Evolutionary conservation across 2,329 filamentous ascomycete genomes (phyloP), one percentile per base, ranked within the genome.

Genomic region (Parafenestella ontariensis): DNA sequence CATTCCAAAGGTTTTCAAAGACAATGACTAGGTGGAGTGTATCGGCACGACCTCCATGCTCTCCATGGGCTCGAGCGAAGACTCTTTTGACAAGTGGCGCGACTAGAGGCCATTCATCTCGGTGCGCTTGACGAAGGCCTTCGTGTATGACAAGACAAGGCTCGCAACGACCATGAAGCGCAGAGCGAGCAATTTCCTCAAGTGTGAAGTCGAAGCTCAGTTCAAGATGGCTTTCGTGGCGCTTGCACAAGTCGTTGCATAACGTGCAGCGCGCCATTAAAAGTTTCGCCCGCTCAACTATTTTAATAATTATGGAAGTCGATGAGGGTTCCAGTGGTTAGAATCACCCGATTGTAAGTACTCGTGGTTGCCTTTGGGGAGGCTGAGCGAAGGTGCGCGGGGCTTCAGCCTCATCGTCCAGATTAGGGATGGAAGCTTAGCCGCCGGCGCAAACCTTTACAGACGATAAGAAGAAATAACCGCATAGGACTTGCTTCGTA

Each of bases 161-260:
- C 6, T 55, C 39, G 46, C 61, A 64, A 29, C 42, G 24, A 5
- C 43, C 26, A 9, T 44, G 26, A 18, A 46, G 56, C 3, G 58
- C 53, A 9, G 52, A 59, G 13, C 43, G 44, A 8, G 36, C 24
- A 2, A 64, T 34, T 24, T 56, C 43, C 6, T 54, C 43, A 8
- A 53, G 54, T 24, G 59, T 60, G 23, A 62, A 57, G 13, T 62
- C 56, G 33, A 62, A 62, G 11, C 31, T 47, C 8, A 64, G 46
- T 23, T 53, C 49, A 11, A 40, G 31, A 41, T 58, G 52, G 17
- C 23, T 36, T 24, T 57, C 50, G 33, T 57, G 33, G 26, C 28
- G 39, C 36, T 54, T 59, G 18, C 47, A 37, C 13, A 40, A 49
- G 18, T 58, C 45, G 45, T 59, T 51, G 40, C 59, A 62, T 11